phyloP scores from a whole-genome alignment of 352 stramenopile genomes.

The Globisporangium parvum region DNA sequence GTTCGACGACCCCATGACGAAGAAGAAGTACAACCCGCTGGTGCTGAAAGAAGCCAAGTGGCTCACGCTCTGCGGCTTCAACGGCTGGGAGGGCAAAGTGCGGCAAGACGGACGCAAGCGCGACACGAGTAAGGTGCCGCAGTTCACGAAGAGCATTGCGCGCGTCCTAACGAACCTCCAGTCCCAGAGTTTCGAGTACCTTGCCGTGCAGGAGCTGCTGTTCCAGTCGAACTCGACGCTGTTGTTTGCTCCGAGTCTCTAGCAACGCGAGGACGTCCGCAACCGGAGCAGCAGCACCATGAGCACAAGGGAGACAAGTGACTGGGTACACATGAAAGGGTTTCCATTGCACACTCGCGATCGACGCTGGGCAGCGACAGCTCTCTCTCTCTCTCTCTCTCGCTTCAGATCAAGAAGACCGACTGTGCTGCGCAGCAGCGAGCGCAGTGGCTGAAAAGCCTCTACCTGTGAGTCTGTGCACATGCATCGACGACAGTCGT shows the following conservation, averaged over 20 bases:
- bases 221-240: constrained; percentile 64
- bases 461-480: background rate
- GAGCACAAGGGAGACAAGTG: background rate
- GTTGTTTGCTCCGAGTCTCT: constrained; percentile 37
- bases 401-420: no score
- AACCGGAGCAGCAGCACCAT: background rate
- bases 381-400: background rate
- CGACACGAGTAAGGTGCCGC: constrained; percentile 31
- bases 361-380: constrained; percentile 2
- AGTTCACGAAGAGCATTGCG: constrained; percentile 50
- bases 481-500: background rate
- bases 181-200: constrained; percentile 64
- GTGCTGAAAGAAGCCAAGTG: constrained; percentile 57
- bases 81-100: constrained; percentile 63
- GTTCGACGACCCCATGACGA: constrained; percentile 41
- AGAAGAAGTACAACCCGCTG: constrained; percentile 43
- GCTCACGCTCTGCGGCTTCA: constrained; percentile 56
- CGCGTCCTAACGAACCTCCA: constrained; percentile 53
- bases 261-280: background rate
- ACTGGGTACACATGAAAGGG: background rate
- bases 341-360: background rate
- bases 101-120: constrained; percentile 46
- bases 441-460: constrained; percentile 7
- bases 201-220: constrained; percentile 64
- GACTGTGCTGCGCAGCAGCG: background rate